Base-by-base conservation (phyloP, 768 basidiomycete species). In the Mycena rebaudengoi region DNA sequence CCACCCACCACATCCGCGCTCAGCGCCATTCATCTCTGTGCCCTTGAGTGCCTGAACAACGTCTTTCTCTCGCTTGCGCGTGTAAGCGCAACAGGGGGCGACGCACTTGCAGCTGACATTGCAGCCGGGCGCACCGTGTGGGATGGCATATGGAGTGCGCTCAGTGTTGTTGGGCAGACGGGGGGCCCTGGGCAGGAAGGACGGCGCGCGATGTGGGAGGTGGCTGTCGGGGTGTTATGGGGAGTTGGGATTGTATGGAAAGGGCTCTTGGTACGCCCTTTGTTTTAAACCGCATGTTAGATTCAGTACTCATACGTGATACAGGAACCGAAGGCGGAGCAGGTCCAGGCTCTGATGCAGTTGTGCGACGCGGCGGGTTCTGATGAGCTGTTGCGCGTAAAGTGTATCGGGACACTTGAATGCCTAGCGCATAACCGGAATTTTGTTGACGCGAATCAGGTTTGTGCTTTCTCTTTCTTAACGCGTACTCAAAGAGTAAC, bases 11-110 rank as follows among this genome's bases (percentile, higher is more conserved):
- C 96, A 0, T 93, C 95, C 25, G 91, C 83, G 11, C 85, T 98
- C 44, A 86, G 91, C 65, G 87, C 91, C 7, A 88, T 97, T 51
- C 96, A 98, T 72, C 82, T 94, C 59, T 84, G 89, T 66, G 92
- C 95, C 11, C 82, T 96, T 26, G 95, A 97, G 73, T 95, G 95
- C 71, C 82, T 98, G 46, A 95, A 93, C 71, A 98, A 98, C 71
- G 82, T 96, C 37, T 91, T 97, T 70, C 80, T 96, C 33, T 89
- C 94, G 4, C 81, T 92, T 13, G 83, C 88, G 23, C 57, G 62
- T 21, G 37, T 8, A 3, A 80, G 85, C 0, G 75, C 81, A 5
- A 77, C 83, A 2, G 82, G n/a, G n/a, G n/a, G n/a, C 80, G 52
- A 67, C 80, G 26, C n/a, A n/a, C n/a, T n/a, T n/a, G 75, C 69